Conservation (phyloP, 139 green algal genomes). For the Astrephomene gubernaculifera region DNA sequence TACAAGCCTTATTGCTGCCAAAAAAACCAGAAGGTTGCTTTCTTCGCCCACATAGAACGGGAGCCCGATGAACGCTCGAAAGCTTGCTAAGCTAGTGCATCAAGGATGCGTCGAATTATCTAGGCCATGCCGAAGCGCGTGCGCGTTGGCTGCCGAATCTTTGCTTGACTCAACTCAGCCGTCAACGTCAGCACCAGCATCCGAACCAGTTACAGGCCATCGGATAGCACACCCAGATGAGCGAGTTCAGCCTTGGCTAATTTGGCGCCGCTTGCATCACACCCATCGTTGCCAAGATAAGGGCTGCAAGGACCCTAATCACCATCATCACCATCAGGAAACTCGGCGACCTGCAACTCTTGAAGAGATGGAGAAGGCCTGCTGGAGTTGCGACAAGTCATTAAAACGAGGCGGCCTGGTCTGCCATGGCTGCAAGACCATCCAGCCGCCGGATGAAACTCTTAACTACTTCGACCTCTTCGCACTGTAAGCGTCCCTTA, state of each 20-base stretch:
- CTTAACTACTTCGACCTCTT: slow-evolving; percentile 69
- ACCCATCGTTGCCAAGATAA: neutral
- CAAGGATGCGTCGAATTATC: neutral
- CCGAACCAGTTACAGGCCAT: neutral
- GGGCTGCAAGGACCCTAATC: neutral
- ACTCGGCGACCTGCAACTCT: neutral
- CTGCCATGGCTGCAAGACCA: slow-evolving; percentile 61
- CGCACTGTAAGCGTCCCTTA: slow-evolving; percentile 49
- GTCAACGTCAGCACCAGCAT: neutral
- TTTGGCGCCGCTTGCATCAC: neutral
- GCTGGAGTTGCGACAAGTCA: slow-evolving; percentile 59
- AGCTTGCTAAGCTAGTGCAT: neutral
- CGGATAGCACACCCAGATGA: no score
- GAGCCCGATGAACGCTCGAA: neutral
- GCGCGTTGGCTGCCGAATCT: neutral
- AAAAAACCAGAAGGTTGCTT: no score
- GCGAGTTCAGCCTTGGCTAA: neutral
- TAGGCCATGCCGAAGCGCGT: neutral
- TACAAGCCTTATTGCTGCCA: no score
- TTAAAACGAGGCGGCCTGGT: slow-evolving; percentile 56
- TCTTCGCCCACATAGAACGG: no score
- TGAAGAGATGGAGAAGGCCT: slow-evolving; percentile 54
- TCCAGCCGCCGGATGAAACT: slow-evolving; percentile 60
- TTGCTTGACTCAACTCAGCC: neutral
- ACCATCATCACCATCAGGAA: neutral